phyloP scores from a whole-genome alignment of 2,329 filamentous ascomycete genomes.

The Grosmannia huntii region DNA sequence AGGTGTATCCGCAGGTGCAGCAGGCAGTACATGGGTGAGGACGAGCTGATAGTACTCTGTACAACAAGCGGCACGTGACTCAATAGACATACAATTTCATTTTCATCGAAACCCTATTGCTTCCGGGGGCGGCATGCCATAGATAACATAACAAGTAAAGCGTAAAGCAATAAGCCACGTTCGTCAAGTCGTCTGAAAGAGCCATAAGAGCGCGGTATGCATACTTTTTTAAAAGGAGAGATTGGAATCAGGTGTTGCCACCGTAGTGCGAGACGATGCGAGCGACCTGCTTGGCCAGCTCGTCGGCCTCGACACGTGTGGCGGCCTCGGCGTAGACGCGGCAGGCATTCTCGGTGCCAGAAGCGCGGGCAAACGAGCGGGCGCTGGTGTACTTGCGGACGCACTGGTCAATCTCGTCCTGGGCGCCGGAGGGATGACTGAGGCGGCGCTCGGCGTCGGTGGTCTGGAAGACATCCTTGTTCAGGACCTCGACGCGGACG shows the following conservation, averaged over 20 bases:
- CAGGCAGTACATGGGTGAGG: conserved; percentile 43
- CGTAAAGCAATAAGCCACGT: not conserved
- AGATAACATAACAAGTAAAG: not conserved
- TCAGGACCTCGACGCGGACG: conserved; percentile 78
- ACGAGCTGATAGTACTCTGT: no score
- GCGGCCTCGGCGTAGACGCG: conserved; percentile 93
- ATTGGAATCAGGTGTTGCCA: conserved; percentile 2
- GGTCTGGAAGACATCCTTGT: conserved; percentile 82
- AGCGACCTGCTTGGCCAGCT: conserved; percentile 74
- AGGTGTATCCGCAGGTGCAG: conserved; percentile 75
- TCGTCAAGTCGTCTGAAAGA: not conserved
- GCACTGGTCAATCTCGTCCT: conserved; percentile 73
- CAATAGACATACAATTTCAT: not conserved
- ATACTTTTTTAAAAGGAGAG: not conserved
- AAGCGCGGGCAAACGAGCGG: conserved; percentile 80
- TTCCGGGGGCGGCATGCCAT: not conserved
- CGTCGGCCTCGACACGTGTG: conserved; percentile 78
- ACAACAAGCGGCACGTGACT: no score
- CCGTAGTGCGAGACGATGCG: conserved; percentile 55
- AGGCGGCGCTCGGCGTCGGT: conserved; percentile 87
- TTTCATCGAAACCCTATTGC: not conserved
- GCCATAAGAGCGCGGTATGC: not conserved
- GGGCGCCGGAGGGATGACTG: conserved; percentile 63
- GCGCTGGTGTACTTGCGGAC: conserved; percentile 87
- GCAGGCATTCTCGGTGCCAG: conserved; percentile 91